A percentile compares a stretch with the other conserved stretches of the same genome.
phyloP scores from a whole-genome alignment of 441 rosid species.

The Metrosideros polymorpha region DNA sequence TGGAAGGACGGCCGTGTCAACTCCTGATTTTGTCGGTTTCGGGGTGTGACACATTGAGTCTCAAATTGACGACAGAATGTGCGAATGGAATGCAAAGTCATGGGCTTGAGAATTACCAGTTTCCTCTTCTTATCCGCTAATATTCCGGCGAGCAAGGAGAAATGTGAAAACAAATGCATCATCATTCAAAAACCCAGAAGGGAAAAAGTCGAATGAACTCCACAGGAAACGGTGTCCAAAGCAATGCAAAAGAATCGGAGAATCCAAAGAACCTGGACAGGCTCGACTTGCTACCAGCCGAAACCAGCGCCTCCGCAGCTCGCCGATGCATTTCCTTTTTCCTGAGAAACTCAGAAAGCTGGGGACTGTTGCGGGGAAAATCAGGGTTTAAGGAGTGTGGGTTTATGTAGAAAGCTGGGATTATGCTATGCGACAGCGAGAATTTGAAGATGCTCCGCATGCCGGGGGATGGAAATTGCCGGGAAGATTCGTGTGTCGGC shows the following conservation, averaged over 20 bases:
- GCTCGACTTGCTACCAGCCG: neutral
- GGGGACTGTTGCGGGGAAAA: neutral
- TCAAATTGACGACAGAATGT: neutral
- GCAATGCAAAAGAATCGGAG: neutral
- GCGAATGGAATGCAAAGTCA: neutral
- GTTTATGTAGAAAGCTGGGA: neutral
- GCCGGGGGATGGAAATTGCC: conserved; percentile 1
- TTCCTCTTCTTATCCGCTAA: neutral
- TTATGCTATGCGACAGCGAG: neutral
- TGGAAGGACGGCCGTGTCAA: no score
- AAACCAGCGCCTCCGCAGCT: neutral
- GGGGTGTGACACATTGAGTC: no score
- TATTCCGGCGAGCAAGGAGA: neutral
- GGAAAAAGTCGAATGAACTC: neutral
- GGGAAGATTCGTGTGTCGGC: neutral
- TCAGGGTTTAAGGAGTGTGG: conserved; percentile 11
- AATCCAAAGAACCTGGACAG: conserved; percentile 4
- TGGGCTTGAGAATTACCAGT: neutral
- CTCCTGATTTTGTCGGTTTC: no score
- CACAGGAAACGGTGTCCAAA: neutral
- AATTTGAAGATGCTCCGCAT: neutral
- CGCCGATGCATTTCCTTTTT: conserved; percentile 8
- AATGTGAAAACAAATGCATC: neutral
- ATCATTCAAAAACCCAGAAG: neutral
- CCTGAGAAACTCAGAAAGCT: neutral